Evolutionary conservation across 495 filamentous ascomycete species (phyloP), one percentile per base, ranked within the genome.

Genomic region (Penicillium paradoxum): DNA sequence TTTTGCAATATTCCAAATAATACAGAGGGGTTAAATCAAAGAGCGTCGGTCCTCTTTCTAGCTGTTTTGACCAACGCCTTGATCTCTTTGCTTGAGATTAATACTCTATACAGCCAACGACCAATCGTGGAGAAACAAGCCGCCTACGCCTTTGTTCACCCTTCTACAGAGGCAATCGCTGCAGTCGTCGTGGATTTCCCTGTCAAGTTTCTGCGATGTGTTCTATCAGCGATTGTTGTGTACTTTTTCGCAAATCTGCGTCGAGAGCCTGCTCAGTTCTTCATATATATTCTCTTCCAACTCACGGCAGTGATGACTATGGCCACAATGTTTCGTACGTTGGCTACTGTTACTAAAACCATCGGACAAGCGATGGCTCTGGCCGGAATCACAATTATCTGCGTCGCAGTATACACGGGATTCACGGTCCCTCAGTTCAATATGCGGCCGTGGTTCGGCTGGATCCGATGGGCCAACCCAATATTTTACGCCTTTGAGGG

Each of bases 1-100:
- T 79, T 96, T 96, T 61, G 87, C 90, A 46, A 84, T 93, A 54
- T 73, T 96, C 56, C 93, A 73, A 88, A 91, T 68, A 22, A 10
- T 21, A 32, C 27, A 5, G 14, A 8, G 17, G 43, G 43, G 1
- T 2, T 45, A 3, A 8, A 15, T 4, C 43, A 45, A 7, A 32
- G 43, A 9, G 43, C n/a, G n/a, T 45, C 43, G 15, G 43, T 45
- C 36, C 3, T 22, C 15, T 29, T 25, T 66, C 67, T 55, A 1
- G 53, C 55, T 24, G 40, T 53, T 39, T 83, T 79, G 13, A 67
- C 81, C 59, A 83, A 82, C 53, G 74, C 79, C 5, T 69, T 83
- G 9, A 79, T 73, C 47, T 73, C 66, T 57, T 68, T 81, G 14
- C 71, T 77, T 0, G 84, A 89, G 58, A 85, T 87, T 60, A 82